Conservation (phyloP, 2,329 filamentous ascomycete genomes). For the Colletotrichum sp. region DNA sequence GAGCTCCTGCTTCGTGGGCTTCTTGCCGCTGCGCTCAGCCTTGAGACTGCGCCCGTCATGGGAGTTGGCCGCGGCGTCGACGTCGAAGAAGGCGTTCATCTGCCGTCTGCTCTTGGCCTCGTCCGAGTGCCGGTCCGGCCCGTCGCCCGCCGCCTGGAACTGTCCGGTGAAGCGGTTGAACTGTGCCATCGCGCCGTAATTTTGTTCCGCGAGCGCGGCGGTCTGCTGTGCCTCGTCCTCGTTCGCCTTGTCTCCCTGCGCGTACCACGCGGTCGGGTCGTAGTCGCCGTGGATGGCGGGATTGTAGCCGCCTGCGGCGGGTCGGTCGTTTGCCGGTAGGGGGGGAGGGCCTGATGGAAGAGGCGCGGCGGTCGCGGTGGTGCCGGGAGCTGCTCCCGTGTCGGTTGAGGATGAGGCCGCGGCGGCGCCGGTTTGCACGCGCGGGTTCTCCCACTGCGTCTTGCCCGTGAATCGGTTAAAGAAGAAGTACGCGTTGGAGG, state of each 20-base stretch:
- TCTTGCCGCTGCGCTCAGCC: constrained; percentile 87
- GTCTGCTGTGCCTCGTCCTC: constrained; percentile 34
- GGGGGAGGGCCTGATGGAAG: constrained; percentile 32
- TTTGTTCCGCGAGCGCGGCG: constrained; percentile 58
- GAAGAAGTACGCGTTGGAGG: constrained; percentile 77
- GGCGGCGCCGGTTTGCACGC: constrained; percentile 57
- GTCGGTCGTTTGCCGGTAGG: constrained; percentile 39
- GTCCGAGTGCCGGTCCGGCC: constrained; percentile 80
- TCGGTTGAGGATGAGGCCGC: constrained; percentile 15
- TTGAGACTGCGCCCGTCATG: constrained; percentile 92
- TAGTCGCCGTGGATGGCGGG: constrained; percentile 96
- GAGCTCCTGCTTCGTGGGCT: constrained; percentile 82
- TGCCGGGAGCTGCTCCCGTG: constrained; percentile 20
- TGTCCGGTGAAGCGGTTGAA: constrained; percentile 93
- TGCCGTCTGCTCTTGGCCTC: constrained; percentile 87
- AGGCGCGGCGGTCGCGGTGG: constrained; percentile 28
- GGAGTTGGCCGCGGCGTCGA: constrained; percentile 88
- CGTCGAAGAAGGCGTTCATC: constrained; percentile 95
- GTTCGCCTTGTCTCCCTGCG: constrained; percentile 61
- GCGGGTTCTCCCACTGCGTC: constrained; percentile 87
- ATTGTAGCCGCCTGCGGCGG: constrained; percentile 80
- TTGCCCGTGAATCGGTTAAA: constrained; percentile 79
- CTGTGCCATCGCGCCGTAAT: constrained; percentile 62
- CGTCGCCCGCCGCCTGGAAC: constrained; percentile 73
- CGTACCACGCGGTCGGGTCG: constrained; percentile 95